A percentile compares a stretch with the other conserved stretches of the same genome.
Evolutionary conservation across 1,284 basidiomycete species (phyloP).

Genomic region (Apiotrichum akiyoshidainum): DNA sequence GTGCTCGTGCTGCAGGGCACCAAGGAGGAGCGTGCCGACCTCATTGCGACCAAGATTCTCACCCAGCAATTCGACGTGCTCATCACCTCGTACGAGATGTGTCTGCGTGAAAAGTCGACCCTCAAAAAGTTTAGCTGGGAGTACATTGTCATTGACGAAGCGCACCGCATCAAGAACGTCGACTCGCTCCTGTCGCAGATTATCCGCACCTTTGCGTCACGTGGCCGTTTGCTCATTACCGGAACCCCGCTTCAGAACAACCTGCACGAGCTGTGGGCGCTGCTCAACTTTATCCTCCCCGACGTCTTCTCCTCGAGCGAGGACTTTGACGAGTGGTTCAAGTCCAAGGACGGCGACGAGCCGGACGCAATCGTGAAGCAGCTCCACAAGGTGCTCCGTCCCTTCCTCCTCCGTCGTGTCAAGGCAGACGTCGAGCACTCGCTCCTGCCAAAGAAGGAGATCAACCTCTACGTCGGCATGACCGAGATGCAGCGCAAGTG

Average conservation of each 20-base stretch:
- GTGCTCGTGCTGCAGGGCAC: constrained; percentile 77
- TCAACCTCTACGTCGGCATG: constrained; percentile 97
- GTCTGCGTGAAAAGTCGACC: constrained; percentile 85
- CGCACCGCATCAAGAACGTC: constrained; percentile 98
- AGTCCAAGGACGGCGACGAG: constrained; percentile 67
- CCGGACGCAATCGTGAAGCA: constrained; percentile 90
- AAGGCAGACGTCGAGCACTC: constrained; percentile 98
- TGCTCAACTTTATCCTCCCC: constrained; percentile 89
- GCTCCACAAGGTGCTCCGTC: constrained; percentile 91
- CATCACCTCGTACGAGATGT: constrained; percentile 97
- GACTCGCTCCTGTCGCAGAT: constrained; percentile 95
- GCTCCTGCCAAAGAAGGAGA: constrained; percentile 95
- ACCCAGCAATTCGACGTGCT: constrained; percentile 90
- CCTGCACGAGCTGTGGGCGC: constrained; percentile 91
- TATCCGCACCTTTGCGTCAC: constrained; percentile 83
- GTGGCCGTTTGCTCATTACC: constrained; percentile 89
- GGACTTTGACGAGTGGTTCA: constrained; percentile 73
- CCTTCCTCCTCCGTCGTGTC: constrained; percentile 90
- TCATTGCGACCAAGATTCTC: constrained; percentile 75
- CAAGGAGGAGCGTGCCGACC: constrained; percentile 80
- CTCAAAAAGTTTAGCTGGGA: constrained; percentile 96
- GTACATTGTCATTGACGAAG: constrained; percentile 98
- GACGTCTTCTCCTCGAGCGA: constrained; percentile 64
- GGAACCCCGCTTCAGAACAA: constrained; percentile 98
- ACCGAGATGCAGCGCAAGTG: constrained; percentile 98